Evolutionary conservation across 2,329 filamentous ascomycete genomes (phyloP).

Genomic region (Xylariaceae sp.): DNA sequence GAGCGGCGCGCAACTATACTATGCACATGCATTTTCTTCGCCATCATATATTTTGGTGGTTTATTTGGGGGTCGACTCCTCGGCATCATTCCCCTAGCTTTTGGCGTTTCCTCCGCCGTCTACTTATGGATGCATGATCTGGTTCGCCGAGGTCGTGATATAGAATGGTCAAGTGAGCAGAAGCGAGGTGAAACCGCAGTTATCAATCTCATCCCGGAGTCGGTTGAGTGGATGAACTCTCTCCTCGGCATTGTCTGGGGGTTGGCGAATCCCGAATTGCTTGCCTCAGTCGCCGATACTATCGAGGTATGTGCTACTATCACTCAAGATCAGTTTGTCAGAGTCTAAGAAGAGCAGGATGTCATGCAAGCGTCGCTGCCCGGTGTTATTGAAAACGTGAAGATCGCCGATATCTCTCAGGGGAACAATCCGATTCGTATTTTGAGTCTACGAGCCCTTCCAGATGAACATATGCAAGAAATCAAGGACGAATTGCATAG

Average conservation of each 20-base stretch:
- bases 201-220: constrained; percentile 85
- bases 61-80: constrained; percentile 73
- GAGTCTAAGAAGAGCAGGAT: constrained; percentile 45
- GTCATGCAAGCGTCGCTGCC: constrained; percentile 96
- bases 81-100: constrained; percentile 68
- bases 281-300: constrained; percentile 84
- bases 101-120: constrained; percentile 69
- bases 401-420: constrained; percentile 91
- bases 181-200: constrained; percentile 79
- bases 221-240: constrained; percentile 94
- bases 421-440: constrained; percentile 87
- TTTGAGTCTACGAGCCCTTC: constrained; percentile 77
- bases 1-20: constrained; percentile 70
- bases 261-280: constrained; percentile 92
- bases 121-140: constrained; percentile 89
- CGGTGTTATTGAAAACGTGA: constrained; percentile 85
- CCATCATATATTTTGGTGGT: constrained; percentile 71
- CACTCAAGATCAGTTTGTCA: not conserved
- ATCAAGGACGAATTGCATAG: constrained; percentile 76
- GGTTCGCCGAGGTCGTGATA: constrained; percentile 71
- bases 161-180: constrained; percentile 86
- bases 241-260: constrained; percentile 81
- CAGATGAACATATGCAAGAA: constrained; percentile 73
- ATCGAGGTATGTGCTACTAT: constrained; percentile 48
- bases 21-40: constrained; percentile 63